These are phyloP conservation scores for Rhizopus sp. DNA, from an alignment of 371 early-diverging fungal genomes.

Conservation along the genomic window DNA sequence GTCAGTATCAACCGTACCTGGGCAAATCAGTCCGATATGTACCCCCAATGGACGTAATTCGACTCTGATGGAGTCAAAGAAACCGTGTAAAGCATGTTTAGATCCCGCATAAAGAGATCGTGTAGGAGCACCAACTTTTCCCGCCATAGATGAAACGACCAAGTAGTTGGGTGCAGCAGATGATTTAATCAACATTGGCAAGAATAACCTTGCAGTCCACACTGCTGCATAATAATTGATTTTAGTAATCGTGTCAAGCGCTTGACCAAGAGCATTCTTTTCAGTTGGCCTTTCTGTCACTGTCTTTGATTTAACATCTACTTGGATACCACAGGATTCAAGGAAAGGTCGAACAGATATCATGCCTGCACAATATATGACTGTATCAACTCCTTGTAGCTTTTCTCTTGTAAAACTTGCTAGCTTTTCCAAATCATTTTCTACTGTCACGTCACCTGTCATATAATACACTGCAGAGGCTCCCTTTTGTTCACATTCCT, in stretches of 20 bases:
- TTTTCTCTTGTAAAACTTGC: constrained; percentile 25
- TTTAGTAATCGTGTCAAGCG: constrained; percentile 50
- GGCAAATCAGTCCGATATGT: constrained; percentile 70
- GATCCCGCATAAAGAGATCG: constrained; percentile 79
- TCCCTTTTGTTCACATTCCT: constrained; percentile 45
- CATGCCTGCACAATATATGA: constrained; percentile 71
- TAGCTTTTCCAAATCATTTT: constrained; percentile 24
- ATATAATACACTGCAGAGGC: constrained; percentile 21
- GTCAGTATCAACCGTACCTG: constrained; percentile 80
- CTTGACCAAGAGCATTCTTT: constrained; percentile 16
- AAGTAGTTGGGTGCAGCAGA: constrained; percentile 62
- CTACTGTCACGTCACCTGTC: constrained; percentile 40
- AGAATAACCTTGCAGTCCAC: constrained; percentile 56
- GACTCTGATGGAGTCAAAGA: constrained; percentile 82
- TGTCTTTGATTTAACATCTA: constrained; percentile 11
- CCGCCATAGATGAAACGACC: constrained; percentile 83
- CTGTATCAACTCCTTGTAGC: constrained; percentile 57
- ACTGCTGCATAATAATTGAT: constrained; percentile 74
- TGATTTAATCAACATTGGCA: constrained; percentile 55
- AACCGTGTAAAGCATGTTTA: constrained; percentile 86
- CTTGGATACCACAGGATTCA: constrained; percentile 51
- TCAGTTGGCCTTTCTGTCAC: neutral
- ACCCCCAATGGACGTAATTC: constrained; percentile 65
- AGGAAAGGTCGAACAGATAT: constrained; percentile 64
- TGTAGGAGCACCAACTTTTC: constrained; percentile 80